phyloP scores from a whole-genome alignment of 1,284 basidiomycete species.

The Cutaneotrichosporon curvatum region DNA sequence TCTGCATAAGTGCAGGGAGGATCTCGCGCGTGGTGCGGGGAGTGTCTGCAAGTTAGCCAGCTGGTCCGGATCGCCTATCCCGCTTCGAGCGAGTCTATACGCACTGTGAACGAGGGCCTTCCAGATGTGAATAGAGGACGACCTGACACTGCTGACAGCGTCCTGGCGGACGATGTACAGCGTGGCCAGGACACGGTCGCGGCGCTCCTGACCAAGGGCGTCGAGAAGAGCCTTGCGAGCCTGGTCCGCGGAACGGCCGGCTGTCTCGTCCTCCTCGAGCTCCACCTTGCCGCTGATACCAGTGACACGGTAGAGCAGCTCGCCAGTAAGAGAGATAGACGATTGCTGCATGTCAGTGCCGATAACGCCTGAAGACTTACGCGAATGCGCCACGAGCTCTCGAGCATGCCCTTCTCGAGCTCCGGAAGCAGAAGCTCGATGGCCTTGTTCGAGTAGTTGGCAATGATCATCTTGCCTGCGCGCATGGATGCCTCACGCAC shows the following conservation, averaged over 20 bases:
- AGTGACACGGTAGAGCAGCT: conserved; percentile 94
- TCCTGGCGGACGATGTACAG: conserved; percentile 91
- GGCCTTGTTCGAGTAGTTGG: conserved; percentile 85
- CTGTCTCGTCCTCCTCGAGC: conserved; percentile 69
- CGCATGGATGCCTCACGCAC: conserved; percentile 95
- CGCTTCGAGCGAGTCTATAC: conserved; percentile 8
- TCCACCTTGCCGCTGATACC: conserved; percentile 90
- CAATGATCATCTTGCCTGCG: conserved; percentile 97
- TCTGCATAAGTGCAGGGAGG: conserved; percentile 73
- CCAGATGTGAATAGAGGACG: conserved; percentile 94
- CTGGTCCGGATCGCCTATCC: background rate
- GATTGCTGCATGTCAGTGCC: conserved; percentile 58
- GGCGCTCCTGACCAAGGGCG: conserved; percentile 77
- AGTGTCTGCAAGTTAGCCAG: conserved; percentile 26
- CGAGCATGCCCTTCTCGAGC: conserved; percentile 91
- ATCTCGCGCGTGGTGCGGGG: conserved; percentile 76
- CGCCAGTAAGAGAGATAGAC: conserved; percentile 91
- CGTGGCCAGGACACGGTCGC: conserved; percentile 83
- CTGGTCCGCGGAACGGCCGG: conserved; percentile 61
- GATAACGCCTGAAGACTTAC: conserved; percentile 49
- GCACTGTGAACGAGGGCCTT: conserved; percentile 86
- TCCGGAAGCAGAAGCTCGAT: conserved; percentile 92
- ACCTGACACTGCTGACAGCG: conserved; percentile 78
- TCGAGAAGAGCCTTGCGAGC: conserved; percentile 81
- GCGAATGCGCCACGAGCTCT: conserved; percentile 88